Percentiles rank a stretch among this genome's conserved stretches.
These are phyloP conservation scores for Arctium lappa DNA, from an alignment of 129 eudicot genomes.

Conservation along the genomic window DNA sequence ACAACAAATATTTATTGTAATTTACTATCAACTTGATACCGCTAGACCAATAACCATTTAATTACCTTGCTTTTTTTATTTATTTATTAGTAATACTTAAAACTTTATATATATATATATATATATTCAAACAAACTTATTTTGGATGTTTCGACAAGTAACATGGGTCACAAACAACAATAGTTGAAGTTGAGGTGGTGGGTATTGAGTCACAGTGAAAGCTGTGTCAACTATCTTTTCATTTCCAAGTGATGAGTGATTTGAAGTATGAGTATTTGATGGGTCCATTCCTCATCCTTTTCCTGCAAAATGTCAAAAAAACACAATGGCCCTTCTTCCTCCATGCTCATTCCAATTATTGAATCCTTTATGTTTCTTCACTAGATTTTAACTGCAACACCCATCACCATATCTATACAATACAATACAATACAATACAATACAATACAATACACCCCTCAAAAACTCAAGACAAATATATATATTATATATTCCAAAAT, in stretches of 20 bases:
- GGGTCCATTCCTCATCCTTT: slow-evolving; percentile 26
- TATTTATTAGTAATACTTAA: too few relatives aligned
- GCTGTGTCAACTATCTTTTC: slow-evolving; percentile 32
- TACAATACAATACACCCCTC: not conserved
- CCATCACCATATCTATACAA: slow-evolving; percentile 1
- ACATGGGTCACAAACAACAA: not conserved
- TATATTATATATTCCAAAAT: slow-evolving; percentile 27
- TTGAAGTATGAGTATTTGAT: slow-evolving; percentile 14
- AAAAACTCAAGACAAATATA: slow-evolving; percentile 3
- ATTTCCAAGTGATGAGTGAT: slow-evolving; percentile 21
- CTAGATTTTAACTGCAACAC: slow-evolving; percentile 1
- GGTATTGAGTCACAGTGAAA: slow-evolving; percentile 17
- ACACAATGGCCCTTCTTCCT: slow-evolving; percentile 15
- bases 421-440: not conserved
- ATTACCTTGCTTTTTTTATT: not conserved
- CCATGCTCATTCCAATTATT: slow-evolving; percentile 16
- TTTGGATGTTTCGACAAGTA: not conserved
- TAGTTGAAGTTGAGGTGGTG: not conserved
- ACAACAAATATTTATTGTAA: too few relatives aligned
- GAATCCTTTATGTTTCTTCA: slow-evolving; percentile 8
- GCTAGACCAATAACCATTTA: not conserved
- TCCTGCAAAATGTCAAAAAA: slow-evolving; percentile 19
- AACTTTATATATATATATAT: too few relatives aligned
- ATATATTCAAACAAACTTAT: too few relatives aligned
- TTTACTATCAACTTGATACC: too few relatives aligned